Percentiles rank a stretch among this genome's conserved stretches.
Conservation (phyloP, 768 basidiomycete genomes). For the Tylopilus subfusipes region DNA sequence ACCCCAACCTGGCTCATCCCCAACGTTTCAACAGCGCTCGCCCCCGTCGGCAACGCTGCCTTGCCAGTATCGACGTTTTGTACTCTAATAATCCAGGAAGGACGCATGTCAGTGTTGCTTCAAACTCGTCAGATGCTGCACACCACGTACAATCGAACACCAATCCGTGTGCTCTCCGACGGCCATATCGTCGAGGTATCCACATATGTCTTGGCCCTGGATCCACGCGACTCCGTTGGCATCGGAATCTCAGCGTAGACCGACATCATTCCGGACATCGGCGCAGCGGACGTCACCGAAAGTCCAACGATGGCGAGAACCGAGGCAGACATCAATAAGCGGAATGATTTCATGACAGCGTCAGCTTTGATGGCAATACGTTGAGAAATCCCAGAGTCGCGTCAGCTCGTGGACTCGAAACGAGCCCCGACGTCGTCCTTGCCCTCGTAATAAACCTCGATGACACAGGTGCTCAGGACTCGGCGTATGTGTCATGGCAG, state of each 20-base stretch:
- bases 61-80: conserved; percentile 4
- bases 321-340: not conserved
- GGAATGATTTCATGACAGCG: conserved; percentile 1
- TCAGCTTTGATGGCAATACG: not conserved
- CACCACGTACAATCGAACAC: conserved; percentile 11
- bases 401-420: not conserved
- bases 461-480: conserved; percentile 11
- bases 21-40: not conserved
- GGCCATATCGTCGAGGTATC: conserved; percentile 1
- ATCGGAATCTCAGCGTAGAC: not conserved
- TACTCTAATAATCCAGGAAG: conserved; percentile 1
- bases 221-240: conserved; percentile 12
- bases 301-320: conserved; percentile 3
- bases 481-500: conserved; percentile 10
- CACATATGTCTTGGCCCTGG: conserved; percentile 10
- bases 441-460: conserved; percentile 4
- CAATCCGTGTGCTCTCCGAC: not conserved
- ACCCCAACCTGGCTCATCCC: no score
- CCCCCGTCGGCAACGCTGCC: not conserved
- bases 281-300: conserved; percentile 12
- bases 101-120: not conserved
- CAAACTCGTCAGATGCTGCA: not conserved
- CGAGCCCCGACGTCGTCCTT: not conserved
- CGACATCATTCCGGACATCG: conserved; percentile 1
- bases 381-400: not conserved